A percentile compares a stretch with the other conserved stretches of the same genome.
These are phyloP conservation scores for Xerocomellus dryophilus DNA, from an alignment of 768 basidiomycete species.

Conservation along the genomic window DNA sequence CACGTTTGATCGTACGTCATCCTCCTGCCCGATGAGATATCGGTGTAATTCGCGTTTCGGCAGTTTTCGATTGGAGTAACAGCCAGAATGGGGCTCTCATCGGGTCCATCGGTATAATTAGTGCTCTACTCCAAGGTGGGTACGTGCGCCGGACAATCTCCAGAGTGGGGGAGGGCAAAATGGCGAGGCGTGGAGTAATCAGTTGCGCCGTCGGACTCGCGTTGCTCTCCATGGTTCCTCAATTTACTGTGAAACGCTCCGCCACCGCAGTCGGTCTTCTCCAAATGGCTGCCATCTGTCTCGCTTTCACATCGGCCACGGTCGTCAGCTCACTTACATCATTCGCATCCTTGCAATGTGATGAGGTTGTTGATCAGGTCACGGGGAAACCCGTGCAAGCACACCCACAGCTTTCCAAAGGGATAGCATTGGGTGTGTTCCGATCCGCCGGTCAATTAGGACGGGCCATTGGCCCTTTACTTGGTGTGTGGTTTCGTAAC, in stretches of 20 bases:
- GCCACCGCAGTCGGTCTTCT: slow-evolving; percentile 50
- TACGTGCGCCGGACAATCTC: slow-evolving; percentile 84
- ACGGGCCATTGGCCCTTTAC: slow-evolving; percentile 84
- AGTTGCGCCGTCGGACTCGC: slow-evolving; percentile 69
- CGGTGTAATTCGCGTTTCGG: not conserved
- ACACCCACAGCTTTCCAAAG: slow-evolving; percentile 75
- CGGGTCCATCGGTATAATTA: slow-evolving; percentile 84
- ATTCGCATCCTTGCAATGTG: slow-evolving; percentile 86
- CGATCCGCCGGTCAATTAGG: slow-evolving; percentile 94
- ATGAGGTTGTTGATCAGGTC: slow-evolving; percentile 60
- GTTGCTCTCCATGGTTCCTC: slow-evolving; percentile 71
- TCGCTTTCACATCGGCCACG: slow-evolving; percentile 93
- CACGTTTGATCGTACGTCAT: slow-evolving; percentile 75
- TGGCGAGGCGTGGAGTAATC: slow-evolving; percentile 79
- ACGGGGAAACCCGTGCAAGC: slow-evolving; percentile 54
- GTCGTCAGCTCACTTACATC: slow-evolving; percentile 93
- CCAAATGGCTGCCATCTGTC: slow-evolving; percentile 70
- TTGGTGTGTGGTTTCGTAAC: slow-evolving; percentile 52
- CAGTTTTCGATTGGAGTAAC: slow-evolving; percentile 89
- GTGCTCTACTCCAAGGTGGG: slow-evolving; percentile 87
- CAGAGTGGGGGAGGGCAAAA: slow-evolving; percentile 71
- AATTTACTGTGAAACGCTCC: slow-evolving; percentile 41
- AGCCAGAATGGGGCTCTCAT: slow-evolving; percentile 84
- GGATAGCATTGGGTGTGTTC: slow-evolving; percentile 79
- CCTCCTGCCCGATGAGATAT: not conserved